A percentile compares a stretch with the other conserved stretches of the same genome.
These are phyloP conservation scores for Podaxis sp. DNA, from an alignment of 768 basidiomycete genomes.

Conservation along the genomic window DNA sequence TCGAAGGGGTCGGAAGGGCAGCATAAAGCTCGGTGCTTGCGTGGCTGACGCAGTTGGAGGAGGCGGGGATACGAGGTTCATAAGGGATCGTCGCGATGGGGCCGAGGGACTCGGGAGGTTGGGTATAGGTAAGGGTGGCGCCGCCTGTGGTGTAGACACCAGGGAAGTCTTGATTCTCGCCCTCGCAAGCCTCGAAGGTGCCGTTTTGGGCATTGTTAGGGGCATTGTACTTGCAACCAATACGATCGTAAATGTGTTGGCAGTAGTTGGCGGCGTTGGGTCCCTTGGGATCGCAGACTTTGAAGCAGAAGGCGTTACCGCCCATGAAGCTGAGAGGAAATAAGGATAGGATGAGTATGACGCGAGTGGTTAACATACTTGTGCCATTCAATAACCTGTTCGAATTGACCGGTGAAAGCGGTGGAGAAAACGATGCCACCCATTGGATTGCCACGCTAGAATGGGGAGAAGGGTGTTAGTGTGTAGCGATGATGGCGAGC, in stretches of 20 bases:
- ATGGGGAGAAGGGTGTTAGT: constrained; percentile 7
- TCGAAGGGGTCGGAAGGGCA: constrained; percentile 15
- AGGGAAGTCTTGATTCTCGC: constrained; percentile 62
- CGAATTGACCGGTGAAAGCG: constrained; percentile 41
- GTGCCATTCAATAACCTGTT: constrained; percentile 69
- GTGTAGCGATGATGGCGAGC: background rate
- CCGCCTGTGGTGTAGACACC: constrained; percentile 49
- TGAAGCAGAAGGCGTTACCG: constrained; percentile 62
- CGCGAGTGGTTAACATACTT: constrained; percentile 39
- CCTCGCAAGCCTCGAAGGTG: constrained; percentile 63
- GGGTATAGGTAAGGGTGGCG: constrained; percentile 33
- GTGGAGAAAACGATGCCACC: constrained; percentile 71
- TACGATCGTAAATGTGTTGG: constrained; percentile 73
- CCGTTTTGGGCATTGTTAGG: constrained; percentile 61
- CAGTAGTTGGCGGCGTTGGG: constrained; percentile 55
- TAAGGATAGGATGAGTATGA: background rate
- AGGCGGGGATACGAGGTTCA: constrained; percentile 34
- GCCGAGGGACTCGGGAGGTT: constrained; percentile 40
- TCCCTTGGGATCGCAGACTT: constrained; percentile 63
- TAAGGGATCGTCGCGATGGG: constrained; percentile 38
- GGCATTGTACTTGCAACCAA: constrained; percentile 74
- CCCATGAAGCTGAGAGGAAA: constrained; percentile 63
- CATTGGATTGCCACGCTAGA: constrained; percentile 80
- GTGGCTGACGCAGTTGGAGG: constrained; percentile 35
- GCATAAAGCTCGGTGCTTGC: constrained; percentile 30